A percentile compares a stretch with the other conserved stretches of the same genome.
phyloP scores from a whole-genome alignment of 257 asterid genomes.

The Fraxinus quadrangulata region DNA sequence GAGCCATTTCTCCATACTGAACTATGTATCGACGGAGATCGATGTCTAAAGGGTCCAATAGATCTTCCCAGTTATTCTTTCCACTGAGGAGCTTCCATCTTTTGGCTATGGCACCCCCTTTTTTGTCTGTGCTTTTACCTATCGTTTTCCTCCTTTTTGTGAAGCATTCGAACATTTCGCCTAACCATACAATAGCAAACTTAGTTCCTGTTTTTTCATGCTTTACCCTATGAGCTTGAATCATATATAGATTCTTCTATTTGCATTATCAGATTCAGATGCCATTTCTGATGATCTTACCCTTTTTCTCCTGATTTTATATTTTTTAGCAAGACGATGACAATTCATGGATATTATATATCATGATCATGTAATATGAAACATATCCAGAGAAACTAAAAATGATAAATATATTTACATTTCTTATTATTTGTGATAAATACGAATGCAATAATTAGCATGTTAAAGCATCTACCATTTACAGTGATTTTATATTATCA shows the following conservation, averaged over 20 bases:
- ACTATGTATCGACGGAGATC: constrained; percentile 73
- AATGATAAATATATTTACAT: constrained; percentile 13
- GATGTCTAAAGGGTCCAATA: constrained; percentile 64
- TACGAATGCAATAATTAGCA: not conserved
- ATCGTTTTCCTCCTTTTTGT: constrained; percentile 30
- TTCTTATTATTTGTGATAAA: not conserved
- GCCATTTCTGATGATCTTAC: not conserved
- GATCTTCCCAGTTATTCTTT: constrained; percentile 55
- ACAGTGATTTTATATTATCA: too few species aligned
- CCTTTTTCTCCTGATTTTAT: not conserved
- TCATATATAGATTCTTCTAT: not conserved
- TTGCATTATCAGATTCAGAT: not conserved
- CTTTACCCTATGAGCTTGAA: not conserved
- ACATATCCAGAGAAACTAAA: too few species aligned
- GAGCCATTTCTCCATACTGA: constrained; percentile 72
- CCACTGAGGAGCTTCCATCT: constrained; percentile 83
- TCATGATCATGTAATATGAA: not conserved
- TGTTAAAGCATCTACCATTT: too few species aligned
- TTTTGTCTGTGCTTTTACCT: constrained; percentile 12
- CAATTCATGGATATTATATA: not conserved
- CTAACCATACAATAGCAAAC: not conserved
- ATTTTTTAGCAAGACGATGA: not conserved
- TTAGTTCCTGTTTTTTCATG: not conserved
- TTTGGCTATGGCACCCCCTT: constrained; percentile 29
- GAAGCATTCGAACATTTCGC: constrained; percentile 29